Base-by-base conservation (phyloP, 768 basidiomycete genomes). In the Postia placenta region DNA sequence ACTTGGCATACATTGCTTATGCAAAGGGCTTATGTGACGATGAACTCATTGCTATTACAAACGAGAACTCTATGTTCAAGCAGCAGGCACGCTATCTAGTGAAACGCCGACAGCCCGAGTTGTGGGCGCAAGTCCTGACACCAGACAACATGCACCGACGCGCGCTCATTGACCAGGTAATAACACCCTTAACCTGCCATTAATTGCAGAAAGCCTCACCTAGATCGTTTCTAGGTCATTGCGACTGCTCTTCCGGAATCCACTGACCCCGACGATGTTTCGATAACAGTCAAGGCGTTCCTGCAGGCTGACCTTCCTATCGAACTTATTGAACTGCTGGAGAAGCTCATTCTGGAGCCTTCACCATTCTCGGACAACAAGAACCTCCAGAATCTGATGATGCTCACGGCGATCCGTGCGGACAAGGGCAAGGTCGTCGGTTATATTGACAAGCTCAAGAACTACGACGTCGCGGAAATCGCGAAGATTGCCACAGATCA, bases 11-110 rank as follows among this genome's bases (percentile, higher is more conserved):
- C 71, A 98, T 99, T 58, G 96, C 96, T 0, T 99, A 98, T 63
- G 96, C 96, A 30, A 98, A 98, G 66, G 96, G 96, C 49, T 87
- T 97, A 68, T 99, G 96, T 64, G 96, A 99, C 56, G 92, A 98
- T 4, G 96, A 99, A 68, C 79, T 99, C 51, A 94, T 99, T 62
- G 67, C 81, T 19, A 95, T 99, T 66, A 98, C 96, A 42, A 98
- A 98, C 64, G 94, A 95, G 56, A 99, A 99, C 73, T 85, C 93
- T 11, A 99, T 99, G 96, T 99, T 94, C 80, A 99, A 98, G 70
- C 95, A 99, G 61, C 96, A 98, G 68, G 91, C 96, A 45, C 86
- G 96, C 24, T 99, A 99, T 69, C 81, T 99, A 50, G 90, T 97
- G 63, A 96, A 94, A 69, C 85, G 96, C 58, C 90, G 96, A 53